A percentile compares a stretch with the other conserved stretches of the same genome.
phyloP scores from a whole-genome alignment of 2,329 filamentous ascomycete genomes.

The Raffaelea albimanens region DNA sequence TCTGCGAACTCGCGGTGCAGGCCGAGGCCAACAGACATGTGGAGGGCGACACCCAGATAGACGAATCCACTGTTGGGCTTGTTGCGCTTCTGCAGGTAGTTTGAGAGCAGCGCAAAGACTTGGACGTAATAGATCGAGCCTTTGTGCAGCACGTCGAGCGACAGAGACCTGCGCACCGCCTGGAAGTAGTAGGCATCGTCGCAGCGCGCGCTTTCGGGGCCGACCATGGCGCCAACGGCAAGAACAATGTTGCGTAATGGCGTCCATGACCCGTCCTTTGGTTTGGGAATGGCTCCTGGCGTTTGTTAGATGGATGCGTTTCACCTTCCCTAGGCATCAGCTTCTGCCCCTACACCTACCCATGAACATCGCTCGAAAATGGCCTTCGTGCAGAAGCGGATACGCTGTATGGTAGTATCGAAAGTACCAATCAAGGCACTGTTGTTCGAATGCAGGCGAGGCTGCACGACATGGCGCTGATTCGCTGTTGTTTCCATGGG shows the following conservation, averaged over 20 bases:
- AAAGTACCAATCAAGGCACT: constrained; percentile 5
- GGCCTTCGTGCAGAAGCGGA: constrained; percentile 5
- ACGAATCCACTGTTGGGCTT: neutral
- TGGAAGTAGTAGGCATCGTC: constrained; percentile 2
- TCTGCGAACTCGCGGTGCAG: neutral
- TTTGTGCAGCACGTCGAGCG: constrained; percentile 4
- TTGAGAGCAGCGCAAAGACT: neutral
- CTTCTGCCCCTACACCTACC: neutral
- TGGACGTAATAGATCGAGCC: neutral
- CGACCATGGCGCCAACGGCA: constrained; percentile 3
- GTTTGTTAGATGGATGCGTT: neutral
- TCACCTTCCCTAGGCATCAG: no score
- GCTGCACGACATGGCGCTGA: no score
- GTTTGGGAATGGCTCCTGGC: constrained; percentile 2
- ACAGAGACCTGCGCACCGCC: neutral
- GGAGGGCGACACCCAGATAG: neutral
- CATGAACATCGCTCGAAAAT: constrained; percentile 1
- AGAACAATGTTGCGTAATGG: constrained; percentile 2
- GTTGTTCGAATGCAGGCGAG: neutral
- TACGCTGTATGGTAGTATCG: constrained; percentile 4
- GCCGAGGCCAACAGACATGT: neutral
- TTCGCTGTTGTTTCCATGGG: neutral
- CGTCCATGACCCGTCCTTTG: constrained; percentile 2
- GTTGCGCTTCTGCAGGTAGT: neutral
- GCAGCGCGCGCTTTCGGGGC: neutral